These are phyloP conservation scores for Talaromyces amestolkiae DNA, from an alignment of 2,329 filamentous ascomycete species.

Conservation along the genomic window DNA sequence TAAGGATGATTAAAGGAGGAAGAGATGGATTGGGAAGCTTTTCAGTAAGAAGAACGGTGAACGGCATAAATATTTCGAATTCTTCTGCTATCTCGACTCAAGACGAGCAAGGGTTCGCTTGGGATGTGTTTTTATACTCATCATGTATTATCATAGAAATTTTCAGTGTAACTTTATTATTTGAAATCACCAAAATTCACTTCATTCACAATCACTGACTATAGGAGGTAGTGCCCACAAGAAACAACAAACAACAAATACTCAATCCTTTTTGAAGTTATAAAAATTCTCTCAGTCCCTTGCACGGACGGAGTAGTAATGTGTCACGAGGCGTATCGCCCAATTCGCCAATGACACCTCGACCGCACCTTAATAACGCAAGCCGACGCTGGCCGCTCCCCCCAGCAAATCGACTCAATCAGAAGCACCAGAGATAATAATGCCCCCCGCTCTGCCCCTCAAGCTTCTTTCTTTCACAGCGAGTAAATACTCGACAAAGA, in stretches of 20 bases:
- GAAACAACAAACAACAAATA: no score
- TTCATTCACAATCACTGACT: background rate
- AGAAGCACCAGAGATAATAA: slow-evolving; percentile 9
- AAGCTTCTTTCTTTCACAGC: slow-evolving; percentile 15
- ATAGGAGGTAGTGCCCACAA: no score
- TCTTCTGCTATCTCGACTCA: background rate
- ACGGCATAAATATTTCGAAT: background rate
- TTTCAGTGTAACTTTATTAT: slow-evolving; percentile 17
- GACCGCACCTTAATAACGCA: background rate
- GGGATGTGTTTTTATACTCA: slow-evolving; percentile 5
- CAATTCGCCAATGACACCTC: slow-evolving; percentile 7
- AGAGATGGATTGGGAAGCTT: background rate
- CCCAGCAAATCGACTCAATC: slow-evolving; percentile 2
- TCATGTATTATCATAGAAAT: slow-evolving; percentile 13
- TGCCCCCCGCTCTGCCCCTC: slow-evolving; percentile 25
- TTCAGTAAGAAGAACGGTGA: background rate
- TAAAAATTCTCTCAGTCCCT: background rate
- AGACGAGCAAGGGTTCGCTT: background rate
- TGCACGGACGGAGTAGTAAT: background rate
- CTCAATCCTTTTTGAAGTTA: no score
- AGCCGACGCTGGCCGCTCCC: slow-evolving; percentile 15
- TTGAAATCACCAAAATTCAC: slow-evolving; percentile 9
- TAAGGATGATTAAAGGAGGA: slow-evolving; percentile 49
- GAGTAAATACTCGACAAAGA: slow-evolving; percentile 7
- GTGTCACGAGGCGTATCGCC: slow-evolving; percentile 4